Conservation (phyloP, 257 asterid species). For the Nicotiana noctiflora region DNA sequence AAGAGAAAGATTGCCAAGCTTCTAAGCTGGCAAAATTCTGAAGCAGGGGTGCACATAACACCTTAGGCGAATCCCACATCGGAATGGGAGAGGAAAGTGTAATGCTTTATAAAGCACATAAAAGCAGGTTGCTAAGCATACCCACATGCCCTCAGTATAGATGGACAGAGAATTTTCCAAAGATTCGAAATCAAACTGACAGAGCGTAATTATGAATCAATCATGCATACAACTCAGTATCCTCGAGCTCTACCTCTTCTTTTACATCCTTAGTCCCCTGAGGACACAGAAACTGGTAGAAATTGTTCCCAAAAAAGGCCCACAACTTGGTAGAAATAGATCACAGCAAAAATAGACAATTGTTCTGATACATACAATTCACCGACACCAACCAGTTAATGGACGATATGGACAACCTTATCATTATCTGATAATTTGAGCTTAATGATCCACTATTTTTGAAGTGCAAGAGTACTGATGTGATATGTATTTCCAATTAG, state of each 20-base stretch:
- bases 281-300: background rate
- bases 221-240: background rate
- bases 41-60: too few relatives aligned
- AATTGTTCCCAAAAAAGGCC: background rate
- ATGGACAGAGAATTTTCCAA: background rate
- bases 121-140: background rate
- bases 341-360: background rate
- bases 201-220: background rate
- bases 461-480: background rate
- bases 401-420: background rate
- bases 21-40: too few relatives aligned
- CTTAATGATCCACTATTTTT: background rate
- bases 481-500: background rate
- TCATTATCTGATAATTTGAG: background rate
- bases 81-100: too few relatives aligned
- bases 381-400: background rate
- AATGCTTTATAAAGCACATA: background rate
- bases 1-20: too few relatives aligned
- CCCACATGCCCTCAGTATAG: too few relatives aligned
- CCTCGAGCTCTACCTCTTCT: background rate
- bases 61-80: too few relatives aligned
- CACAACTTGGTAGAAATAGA: background rate
- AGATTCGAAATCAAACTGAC: background rate
- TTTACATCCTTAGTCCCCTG: background rate
- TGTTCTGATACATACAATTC: background rate